Evolutionary conservation across 1,139 yeast genomes (phyloP).

Genomic region (Geotrichum histeridarum): DNA sequence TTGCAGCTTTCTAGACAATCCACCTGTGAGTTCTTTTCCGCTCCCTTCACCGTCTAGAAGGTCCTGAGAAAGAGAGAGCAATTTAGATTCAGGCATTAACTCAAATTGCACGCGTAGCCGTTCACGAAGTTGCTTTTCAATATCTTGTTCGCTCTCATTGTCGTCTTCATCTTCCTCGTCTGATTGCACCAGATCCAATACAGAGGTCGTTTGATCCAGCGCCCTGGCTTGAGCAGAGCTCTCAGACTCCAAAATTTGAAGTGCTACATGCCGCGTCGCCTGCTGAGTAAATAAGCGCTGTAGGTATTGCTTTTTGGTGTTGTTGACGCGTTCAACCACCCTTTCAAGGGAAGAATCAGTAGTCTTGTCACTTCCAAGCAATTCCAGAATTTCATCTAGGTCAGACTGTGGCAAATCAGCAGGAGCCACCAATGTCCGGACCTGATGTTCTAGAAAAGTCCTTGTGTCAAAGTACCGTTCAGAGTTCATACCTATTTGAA

Average conservation of each 20-base stretch:
- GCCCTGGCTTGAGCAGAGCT: conserved; percentile 9
- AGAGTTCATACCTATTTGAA: conserved; percentile 2
- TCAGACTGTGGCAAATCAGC: conserved; percentile 4
- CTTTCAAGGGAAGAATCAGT: conserved; percentile 4
- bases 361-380: background rate
- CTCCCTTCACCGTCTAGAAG: conserved; percentile 8
- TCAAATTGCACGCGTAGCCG: conserved; percentile 5
- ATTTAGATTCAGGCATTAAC: conserved; percentile 1
- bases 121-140: conserved; percentile 5
- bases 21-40: conserved; percentile 1
- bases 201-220: conserved; percentile 3
- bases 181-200: conserved; percentile 10
- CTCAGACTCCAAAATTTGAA: conserved; percentile 11
- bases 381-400: background rate
- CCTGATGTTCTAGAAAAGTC: conserved; percentile 7
- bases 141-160: background rate
- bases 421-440: background rate
- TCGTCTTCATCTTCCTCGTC: conserved; percentile 5
- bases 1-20: background rate
- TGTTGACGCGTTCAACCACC: conserved; percentile 8
- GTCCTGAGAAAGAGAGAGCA: conserved; percentile 6
- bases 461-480: conserved; percentile 8
- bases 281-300: conserved; percentile 13
- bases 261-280: conserved; percentile 15
- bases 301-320: conserved; percentile 3